Base-by-base conservation (phyloP, 2,329 filamentous ascomycete species). In the Penicillium sclerotiorum region DNA sequence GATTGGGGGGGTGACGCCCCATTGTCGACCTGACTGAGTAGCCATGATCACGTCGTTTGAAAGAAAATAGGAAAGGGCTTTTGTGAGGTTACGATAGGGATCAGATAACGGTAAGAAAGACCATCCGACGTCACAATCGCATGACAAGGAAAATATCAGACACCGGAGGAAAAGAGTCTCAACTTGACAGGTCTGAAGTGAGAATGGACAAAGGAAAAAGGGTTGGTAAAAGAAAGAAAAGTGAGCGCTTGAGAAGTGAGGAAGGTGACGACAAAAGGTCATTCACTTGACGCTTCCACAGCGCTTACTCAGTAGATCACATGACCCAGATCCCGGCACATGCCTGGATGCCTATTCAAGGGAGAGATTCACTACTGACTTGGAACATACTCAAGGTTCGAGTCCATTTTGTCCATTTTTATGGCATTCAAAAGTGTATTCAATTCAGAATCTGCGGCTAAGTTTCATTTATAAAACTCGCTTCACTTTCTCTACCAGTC, bases 1-100 rank as follows among this genome's bases (percentile, higher is more conserved):
- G 30, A 99, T 89, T 39, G 94, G 88, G 61, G 87, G 86, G 51
- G 91, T 96, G 39, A 95, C 83, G 65, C 93, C 93, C 78, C 80
- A 85, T 64, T 80, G 76, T 53, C 74, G 73, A 42, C 62, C 53
- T 38, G 67, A 60, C 20, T 65, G 62, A 40, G 68, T 58, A 45
- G 72, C 67, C 73, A 73, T 73, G 44, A 46, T 55, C 43, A 5
- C 12, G 18, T 11, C n/a, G 22, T 25, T 9, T 20, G 30, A 15
- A 32, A 23, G 25, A 18, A 44, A 22, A 13, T 11, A 15, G 35
- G 21, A 13, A 9, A 15, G 35, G 21, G 12, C 45, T 49, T 23
- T 27, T 43, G 22, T 18, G 53, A 49, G 27, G 42, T 37, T 22
- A 41, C 28, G 41, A 55, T 54, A 49, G 49, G 58, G 48, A 56